phyloP scores from a whole-genome alignment of 2,329 filamentous ascomycete species.

The Pseudogymnoascus sp. region DNA sequence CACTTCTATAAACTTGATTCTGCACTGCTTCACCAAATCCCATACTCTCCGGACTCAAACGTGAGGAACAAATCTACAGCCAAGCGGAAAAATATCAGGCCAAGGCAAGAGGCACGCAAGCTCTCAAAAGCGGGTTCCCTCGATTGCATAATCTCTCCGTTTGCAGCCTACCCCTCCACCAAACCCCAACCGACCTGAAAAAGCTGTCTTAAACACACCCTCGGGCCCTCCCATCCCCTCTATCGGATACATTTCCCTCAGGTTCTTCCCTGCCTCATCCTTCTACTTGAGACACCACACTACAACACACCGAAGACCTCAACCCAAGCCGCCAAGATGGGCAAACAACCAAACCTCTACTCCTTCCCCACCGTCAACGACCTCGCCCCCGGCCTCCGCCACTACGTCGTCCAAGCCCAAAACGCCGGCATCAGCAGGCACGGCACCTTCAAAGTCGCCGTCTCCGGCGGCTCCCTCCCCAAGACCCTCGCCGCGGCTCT shows the following conservation, averaged over 20 bases:
- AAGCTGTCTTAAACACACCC: constrained; percentile 17
- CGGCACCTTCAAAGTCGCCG: constrained; percentile 77
- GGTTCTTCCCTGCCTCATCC: neutral
- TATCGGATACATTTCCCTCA: neutral
- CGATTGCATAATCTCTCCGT: constrained; percentile 7
- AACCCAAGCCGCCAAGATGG: constrained; percentile 18
- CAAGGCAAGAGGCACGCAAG: neutral
- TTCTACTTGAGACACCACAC: neutral
- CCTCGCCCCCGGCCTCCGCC: constrained; percentile 68
- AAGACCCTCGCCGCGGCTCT: constrained; percentile 80
- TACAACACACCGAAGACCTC: neutral
- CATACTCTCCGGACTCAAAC: neutral
- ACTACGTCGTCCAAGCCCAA: constrained; percentile 76
- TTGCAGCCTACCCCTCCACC: neutral
- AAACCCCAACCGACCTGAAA: neutral
- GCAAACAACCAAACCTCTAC: constrained; percentile 57
- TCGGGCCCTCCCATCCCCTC: constrained; percentile 16
- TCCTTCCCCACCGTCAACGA: constrained; percentile 61
- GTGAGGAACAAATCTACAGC: neutral
- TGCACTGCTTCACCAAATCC: neutral
- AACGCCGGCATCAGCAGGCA: constrained; percentile 72
- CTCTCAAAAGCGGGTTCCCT: constrained; percentile 3
- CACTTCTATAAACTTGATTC: neutral
- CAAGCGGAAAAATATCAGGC: neutral
- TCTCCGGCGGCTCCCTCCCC: constrained; percentile 90